Conservation (phyloP, 768 basidiomycete genomes). For the Leccinum ochraceum region DNA sequence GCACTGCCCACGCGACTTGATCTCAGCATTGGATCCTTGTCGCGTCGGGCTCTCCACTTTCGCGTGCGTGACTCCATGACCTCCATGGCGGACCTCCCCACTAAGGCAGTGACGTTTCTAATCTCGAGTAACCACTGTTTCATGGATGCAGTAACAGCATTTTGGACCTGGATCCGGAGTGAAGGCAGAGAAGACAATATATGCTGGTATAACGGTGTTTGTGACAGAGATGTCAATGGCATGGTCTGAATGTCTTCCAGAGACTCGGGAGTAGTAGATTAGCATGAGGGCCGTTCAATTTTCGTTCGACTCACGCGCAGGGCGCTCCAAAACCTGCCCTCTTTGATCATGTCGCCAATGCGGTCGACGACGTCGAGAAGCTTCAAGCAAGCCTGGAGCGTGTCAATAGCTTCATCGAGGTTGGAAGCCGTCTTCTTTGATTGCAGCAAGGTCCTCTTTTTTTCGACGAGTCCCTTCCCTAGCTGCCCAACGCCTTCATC, state of each 20-base stretch:
- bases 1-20: constrained; percentile 85
- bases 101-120: constrained; percentile 80
- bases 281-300: constrained; percentile 28
- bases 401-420: constrained; percentile 96
- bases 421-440: constrained; percentile 92
- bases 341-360: constrained; percentile 89
- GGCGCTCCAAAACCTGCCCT: constrained; percentile 97
- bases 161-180: constrained; percentile 84
- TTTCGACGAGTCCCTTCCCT: constrained; percentile 85
- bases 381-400: constrained; percentile 88
- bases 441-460: constrained; percentile 88
- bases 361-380: constrained; percentile 92
- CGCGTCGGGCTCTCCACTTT: constrained; percentile 81
- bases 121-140: constrained; percentile 98
- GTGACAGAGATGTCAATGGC: constrained; percentile 84
- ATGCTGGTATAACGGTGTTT: constrained; percentile 92
- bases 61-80: constrained; percentile 83
- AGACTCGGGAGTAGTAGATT: constrained; percentile 56
- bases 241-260: constrained; percentile 93
- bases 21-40: constrained; percentile 79
- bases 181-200: constrained; percentile 91
- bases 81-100: constrained; percentile 86
- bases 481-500: constrained; percentile 88
- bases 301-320: constrained; percentile 66
- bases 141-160: constrained; percentile 90